These are phyloP conservation scores for Bonia amplexicaulis DNA, from an alignment of 176 grass and related monocot species.

Conservation along the genomic window DNA sequence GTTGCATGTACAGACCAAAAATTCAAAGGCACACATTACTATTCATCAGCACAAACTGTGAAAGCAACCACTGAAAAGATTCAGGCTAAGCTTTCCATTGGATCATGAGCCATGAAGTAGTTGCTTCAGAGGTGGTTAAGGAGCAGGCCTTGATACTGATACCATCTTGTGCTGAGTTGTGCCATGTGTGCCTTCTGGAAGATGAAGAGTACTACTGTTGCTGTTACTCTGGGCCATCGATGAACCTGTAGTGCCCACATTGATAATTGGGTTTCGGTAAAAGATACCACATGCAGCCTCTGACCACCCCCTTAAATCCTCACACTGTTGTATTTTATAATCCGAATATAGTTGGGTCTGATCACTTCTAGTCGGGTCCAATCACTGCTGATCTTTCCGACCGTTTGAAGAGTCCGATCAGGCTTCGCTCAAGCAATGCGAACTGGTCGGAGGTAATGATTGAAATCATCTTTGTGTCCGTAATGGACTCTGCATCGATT, in stretches of 20 bases:
- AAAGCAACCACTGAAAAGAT: background rate
- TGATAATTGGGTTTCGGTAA: background rate
- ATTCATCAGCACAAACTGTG: background rate
- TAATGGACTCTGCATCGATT: too few species aligned
- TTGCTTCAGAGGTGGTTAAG: background rate
- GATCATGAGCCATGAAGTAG: constrained; percentile 14
- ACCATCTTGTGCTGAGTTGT: background rate
- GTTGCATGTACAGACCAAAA: background rate
- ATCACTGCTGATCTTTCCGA: too few species aligned
- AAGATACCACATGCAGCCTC: constrained; percentile 36
- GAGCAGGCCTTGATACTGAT: background rate
- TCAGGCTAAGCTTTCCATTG: background rate
- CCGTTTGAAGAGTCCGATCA: too few species aligned
- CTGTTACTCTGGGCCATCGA: background rate
- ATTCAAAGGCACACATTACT: background rate
- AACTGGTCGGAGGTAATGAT: too few species aligned
- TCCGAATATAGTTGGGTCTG: too few species aligned
- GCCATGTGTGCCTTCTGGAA: constrained; percentile 29
- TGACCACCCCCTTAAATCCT: constrained; percentile 3
- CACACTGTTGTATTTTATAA: background rate
- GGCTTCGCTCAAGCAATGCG: too few species aligned
- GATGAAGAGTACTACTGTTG: background rate
- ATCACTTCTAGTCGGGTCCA: too few species aligned
- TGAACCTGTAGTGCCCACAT: constrained; percentile 3
- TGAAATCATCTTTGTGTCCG: too few species aligned